Evolutionary conservation across 768 basidiomycete genomes (phyloP).

Genomic region (Pisolithus marmoratus): DNA sequence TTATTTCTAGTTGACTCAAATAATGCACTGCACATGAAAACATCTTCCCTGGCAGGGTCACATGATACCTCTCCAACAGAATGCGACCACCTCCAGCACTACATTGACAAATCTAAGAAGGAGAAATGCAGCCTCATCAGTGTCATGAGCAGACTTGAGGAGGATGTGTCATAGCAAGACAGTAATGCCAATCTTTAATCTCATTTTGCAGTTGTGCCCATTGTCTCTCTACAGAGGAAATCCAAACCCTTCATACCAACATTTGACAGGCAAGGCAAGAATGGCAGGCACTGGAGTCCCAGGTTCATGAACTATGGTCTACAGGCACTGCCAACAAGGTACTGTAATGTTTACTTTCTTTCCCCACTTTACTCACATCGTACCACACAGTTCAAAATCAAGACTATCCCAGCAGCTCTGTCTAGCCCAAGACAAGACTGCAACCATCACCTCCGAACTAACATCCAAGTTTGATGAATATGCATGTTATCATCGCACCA

Average conservation of each 20-base stretch:
- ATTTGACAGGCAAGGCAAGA: slow-evolving; percentile 75
- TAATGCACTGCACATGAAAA: slow-evolving; percentile 45
- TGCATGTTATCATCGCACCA: slow-evolving; percentile 72
- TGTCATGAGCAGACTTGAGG: slow-evolving; percentile 77
- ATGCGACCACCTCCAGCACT: slow-evolving; percentile 49
- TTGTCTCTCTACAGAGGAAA: slow-evolving; percentile 48
- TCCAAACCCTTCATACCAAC: slow-evolving; percentile 58
- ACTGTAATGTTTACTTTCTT: slow-evolving; percentile 9
- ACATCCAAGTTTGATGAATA: slow-evolving; percentile 74
- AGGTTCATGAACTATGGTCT: slow-evolving; percentile 68
- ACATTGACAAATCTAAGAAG: slow-evolving; percentile 70
- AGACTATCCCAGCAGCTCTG: slow-evolving; percentile 78
- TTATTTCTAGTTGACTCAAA: slow-evolving; percentile 43
- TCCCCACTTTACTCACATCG: not conserved
- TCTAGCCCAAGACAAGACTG: slow-evolving; percentile 69
- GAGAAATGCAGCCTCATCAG: slow-evolving; percentile 88
- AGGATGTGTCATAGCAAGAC: slow-evolving; percentile 67
- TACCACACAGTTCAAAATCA: slow-evolving; percentile 71
- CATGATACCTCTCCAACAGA: slow-evolving; percentile 61
- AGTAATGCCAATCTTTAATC: slow-evolving; percentile 37
- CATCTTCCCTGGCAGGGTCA: slow-evolving; percentile 51
- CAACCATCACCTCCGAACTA: slow-evolving; percentile 66
- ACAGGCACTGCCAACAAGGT: slow-evolving; percentile 75
- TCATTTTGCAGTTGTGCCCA: not conserved
- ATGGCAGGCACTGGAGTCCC: slow-evolving; percentile 58